Evolutionary conservation across 2,329 filamentous ascomycete species (phyloP).

Genomic region (Paraphaeosphaeria minitans): DNA sequence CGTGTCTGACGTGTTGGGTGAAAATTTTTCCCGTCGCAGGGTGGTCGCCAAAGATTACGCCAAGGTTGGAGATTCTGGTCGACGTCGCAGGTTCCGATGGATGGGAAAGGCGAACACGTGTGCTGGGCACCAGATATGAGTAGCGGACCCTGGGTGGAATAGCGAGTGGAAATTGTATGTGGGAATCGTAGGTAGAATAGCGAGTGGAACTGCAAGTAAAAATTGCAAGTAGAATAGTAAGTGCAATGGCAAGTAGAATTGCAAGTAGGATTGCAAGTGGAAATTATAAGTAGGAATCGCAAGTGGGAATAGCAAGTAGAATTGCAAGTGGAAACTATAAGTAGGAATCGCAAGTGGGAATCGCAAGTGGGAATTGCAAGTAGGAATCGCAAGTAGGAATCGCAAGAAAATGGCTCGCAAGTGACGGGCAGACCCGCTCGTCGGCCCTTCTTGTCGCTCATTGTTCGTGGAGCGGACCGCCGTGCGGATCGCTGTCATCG

Average conservation of each 20-base stretch:
- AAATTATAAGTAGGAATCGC: too few relatives aligned
- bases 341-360: too few relatives aligned
- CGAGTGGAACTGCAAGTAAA: too few relatives aligned
- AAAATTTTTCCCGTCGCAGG: not conserved
- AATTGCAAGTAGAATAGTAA: too few relatives aligned
- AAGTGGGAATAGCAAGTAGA: too few relatives aligned
- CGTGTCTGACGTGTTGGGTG: not conserved
- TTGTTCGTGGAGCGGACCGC: not conserved
- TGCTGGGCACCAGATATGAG: not conserved
- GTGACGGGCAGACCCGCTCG: not conserved
- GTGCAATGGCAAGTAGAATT: too few relatives aligned
- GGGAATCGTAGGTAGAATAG: too few relatives aligned
- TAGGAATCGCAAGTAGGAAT: too few relatives aligned
- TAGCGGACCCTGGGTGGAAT: not conserved
- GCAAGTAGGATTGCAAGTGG: too few relatives aligned
- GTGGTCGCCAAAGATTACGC: not conserved
- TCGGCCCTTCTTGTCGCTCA: slow-evolving; percentile 1
- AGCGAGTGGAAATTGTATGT: not conserved
- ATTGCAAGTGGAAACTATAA: too few relatives aligned
- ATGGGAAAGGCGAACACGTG: not conserved
- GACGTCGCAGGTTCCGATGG: not conserved
- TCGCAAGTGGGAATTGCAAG: too few relatives aligned
- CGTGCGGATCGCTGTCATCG: not conserved
- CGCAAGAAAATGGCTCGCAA: too few relatives aligned
- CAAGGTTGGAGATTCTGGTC: not conserved